Conservation (phyloP, 1,139 yeast genomes). For the Hyphopichia pseudoburtonii region DNA sequence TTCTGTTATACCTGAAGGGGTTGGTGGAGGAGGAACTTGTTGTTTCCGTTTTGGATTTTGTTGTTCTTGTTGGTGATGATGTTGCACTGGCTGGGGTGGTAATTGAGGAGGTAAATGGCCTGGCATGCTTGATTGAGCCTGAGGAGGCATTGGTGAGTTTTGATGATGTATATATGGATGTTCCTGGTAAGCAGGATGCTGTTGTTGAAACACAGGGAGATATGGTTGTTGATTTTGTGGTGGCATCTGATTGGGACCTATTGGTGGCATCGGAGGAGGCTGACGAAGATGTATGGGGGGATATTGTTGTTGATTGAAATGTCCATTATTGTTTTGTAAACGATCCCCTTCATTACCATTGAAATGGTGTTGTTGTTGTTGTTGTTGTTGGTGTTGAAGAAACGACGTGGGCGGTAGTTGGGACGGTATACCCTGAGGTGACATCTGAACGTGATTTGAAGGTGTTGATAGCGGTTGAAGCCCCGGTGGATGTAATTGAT, state of each 20-base stretch:
- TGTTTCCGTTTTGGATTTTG: too few species aligned
- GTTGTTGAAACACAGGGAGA: not conserved
- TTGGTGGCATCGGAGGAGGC: not conserved
- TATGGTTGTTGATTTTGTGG: constrained; percentile 1
- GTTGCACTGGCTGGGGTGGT: not conserved
- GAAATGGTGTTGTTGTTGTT: not conserved
- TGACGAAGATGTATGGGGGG: not conserved
- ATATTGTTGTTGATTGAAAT: too few species aligned
- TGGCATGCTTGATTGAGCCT: not conserved
- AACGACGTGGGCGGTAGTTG: not conserved
- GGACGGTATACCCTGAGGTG: too few species aligned
- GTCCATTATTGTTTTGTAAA: not conserved
- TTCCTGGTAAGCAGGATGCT: not conserved
- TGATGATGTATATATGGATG: too few species aligned
- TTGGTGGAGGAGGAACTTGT: not conserved
- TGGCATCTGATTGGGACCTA: not conserved
- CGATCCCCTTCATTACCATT: not conserved
- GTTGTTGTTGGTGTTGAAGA: not conserved
- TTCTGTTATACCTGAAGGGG: constrained; percentile 2
- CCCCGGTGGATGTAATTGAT: too few species aligned
- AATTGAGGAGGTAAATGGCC: not conserved
- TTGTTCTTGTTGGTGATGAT: too few species aligned
- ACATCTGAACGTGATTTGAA: too few species aligned
- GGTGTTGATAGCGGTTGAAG: too few species aligned
- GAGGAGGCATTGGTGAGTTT: constrained; percentile 1